Evolutionary conservation across 2,329 filamentous ascomycete genomes (phyloP), one percentile per base, ranked within the genome.

Genomic region (Hymenoscyphus linearis): DNA sequence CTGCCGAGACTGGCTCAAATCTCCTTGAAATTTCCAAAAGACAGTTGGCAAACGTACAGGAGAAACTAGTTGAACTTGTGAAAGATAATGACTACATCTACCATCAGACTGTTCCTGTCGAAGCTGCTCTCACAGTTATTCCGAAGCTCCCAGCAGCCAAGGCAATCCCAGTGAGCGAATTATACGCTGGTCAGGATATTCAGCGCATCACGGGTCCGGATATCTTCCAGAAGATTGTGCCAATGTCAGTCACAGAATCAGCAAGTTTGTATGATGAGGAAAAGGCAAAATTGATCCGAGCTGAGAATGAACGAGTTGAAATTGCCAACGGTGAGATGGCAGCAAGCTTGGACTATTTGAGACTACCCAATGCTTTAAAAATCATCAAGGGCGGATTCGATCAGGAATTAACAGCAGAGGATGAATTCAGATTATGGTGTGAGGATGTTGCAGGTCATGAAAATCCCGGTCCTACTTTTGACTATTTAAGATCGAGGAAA

Each of bases 1-100:
- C 84, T 37, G 84, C 90, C 0, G 95, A 99, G 64, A 90, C 90
- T 2, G 90, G 90, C 0, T 71, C 81, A 0, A 81, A 86, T 58
- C 77, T 99, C 37, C 79, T 85, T n/a, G 92, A 96, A 36, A 83
- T 96, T 66, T 87, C 91, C 16, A 96, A 91, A 74, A 85, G 92
- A 64, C 93, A 98, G 69, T 76, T 90, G 31, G 81, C 89, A 0
- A 88, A 85, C 35, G 88, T 96, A 2, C 89, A 96, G 72, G 89
- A 93, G 64, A 93, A 90, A 73, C 78, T 96, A 25, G 79, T 80
- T 18, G 87, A 90, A 63, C 82, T 93, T 56, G 81, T 83, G 67
- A 96, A 96, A 71, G 95, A 99, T 74, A 99, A 99, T 68, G 95
- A 99, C 73, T 98, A 95, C 75, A 96, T 99, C 73, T 99, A 99